Percentiles rank a stretch among this genome's conserved stretches.
phyloP scores from a whole-genome alignment of 1,284 basidiomycete genomes.

The Papiliotrema fonsecae region DNA sequence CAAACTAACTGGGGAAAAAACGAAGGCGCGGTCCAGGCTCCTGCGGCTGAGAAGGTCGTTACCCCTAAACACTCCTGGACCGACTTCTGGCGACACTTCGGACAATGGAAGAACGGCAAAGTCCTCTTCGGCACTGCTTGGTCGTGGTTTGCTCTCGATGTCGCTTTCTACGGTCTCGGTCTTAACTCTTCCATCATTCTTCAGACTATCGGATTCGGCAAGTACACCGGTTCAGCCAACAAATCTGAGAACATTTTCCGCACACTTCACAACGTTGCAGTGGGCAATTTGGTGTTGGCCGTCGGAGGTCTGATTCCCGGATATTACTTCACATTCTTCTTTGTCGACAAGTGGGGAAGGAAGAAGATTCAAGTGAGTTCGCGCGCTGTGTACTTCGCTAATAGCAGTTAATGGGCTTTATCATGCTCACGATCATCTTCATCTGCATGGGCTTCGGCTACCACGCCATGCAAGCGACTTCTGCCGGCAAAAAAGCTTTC shows the following conservation, averaged over 20 bases:
- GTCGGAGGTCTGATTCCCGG: constrained; percentile 55
- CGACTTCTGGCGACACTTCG: constrained; percentile 58
- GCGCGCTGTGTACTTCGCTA: no score
- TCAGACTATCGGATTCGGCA: constrained; percentile 53
- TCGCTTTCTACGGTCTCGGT: constrained; percentile 72
- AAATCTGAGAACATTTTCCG: constrained; percentile 44
- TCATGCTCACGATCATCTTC: constrained; percentile 51
- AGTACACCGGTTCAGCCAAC: constrained; percentile 39
- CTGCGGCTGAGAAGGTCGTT: constrained; percentile 57
- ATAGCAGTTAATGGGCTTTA: constrained; percentile 76
- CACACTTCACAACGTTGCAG: constrained; percentile 46
- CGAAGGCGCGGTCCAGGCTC: constrained; percentile 55
- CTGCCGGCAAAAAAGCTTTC: constrained; percentile 53
- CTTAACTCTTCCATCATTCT: constrained; percentile 68
- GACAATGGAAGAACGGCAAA: constrained; percentile 52
- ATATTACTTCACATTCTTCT: constrained; percentile 45
- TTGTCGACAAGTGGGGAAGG: constrained; percentile 47
- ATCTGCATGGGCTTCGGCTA: constrained; percentile 61
- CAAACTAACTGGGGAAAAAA: constrained; percentile 57
- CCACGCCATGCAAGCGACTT: constrained; percentile 59
- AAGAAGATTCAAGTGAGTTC: constrained; percentile 49
- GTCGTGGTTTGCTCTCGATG: constrained; percentile 68
- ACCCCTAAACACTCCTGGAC: constrained; percentile 60
- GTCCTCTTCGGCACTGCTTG: constrained; percentile 50
- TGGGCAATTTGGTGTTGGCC: constrained; percentile 61